Percentiles rank a stretch among this genome's conserved stretches.
phyloP scores from a whole-genome alignment of 768 basidiomycete species.

The Boletus sp. region DNA sequence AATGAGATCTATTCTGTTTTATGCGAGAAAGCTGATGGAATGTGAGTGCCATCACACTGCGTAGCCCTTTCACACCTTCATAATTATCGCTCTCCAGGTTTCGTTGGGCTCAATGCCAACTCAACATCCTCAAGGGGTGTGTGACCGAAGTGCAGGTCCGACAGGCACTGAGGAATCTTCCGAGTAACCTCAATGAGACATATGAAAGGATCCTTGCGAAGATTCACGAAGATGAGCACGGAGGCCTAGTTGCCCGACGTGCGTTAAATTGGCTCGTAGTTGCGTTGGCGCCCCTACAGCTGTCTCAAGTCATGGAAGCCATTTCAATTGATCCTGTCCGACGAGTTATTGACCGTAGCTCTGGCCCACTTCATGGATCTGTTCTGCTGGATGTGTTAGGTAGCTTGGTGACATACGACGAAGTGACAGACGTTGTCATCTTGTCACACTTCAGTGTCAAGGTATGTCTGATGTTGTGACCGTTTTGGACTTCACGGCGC shows the following conservation, averaged over 20 bases:
- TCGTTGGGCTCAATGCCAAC: constrained; percentile 17
- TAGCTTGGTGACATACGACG: background rate
- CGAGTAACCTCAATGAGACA: constrained; percentile 1
- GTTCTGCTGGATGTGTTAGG: constrained; percentile 1
- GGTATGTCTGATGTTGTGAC: background rate
- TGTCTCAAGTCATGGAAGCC: constrained; percentile 7
- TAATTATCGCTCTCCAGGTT: background rate
- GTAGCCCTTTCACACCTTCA: too few relatives aligned
- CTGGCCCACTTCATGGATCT: background rate
- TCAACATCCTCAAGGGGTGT: background rate
- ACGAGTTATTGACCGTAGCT: background rate
- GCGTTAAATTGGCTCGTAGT: constrained; percentile 12
- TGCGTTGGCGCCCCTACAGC: background rate
- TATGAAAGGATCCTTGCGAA: constrained; percentile 2
- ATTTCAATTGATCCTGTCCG: background rate
- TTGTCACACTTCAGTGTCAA: constrained; percentile 13
- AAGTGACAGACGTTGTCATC: constrained; percentile 1
- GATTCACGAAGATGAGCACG: background rate
- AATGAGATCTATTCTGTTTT: background rate
- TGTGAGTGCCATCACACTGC: background rate
- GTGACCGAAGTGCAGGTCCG: background rate
- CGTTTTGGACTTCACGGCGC: background rate
- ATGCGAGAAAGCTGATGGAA: constrained; percentile 7
- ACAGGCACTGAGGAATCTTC: background rate
- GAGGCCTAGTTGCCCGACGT: background rate